These are phyloP conservation scores for Chalciporus piperatus DNA, from an alignment of 768 basidiomycete species.

Conservation along the genomic window DNA sequence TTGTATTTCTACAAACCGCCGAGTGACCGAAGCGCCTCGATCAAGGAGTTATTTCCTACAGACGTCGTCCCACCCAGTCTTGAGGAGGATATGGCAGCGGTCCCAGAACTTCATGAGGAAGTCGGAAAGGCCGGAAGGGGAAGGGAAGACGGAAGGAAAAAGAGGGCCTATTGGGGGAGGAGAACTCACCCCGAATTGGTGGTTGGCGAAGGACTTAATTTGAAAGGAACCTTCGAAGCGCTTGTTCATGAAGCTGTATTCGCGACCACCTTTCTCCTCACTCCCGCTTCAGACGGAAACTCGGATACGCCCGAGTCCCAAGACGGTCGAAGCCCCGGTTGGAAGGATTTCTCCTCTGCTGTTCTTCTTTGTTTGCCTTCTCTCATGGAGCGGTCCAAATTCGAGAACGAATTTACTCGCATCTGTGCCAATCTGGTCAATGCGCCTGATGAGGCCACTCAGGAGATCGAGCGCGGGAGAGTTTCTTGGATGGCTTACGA, in stretches of 20 bases:
- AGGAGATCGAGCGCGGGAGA: constrained; percentile 39
- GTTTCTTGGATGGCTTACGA: constrained; percentile 65
- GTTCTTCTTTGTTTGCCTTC: constrained; percentile 60
- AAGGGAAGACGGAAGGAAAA: constrained; percentile 46
- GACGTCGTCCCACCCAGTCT: constrained; percentile 53
- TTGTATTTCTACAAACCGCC: constrained; percentile 86
- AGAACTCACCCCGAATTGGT: constrained; percentile 69
- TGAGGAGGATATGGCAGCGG: constrained; percentile 42
- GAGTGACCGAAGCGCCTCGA: constrained; percentile 55
- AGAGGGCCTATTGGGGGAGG: constrained; percentile 76
- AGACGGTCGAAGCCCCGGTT: constrained; percentile 34
- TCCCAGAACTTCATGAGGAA: constrained; percentile 28
- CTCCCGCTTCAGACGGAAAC: constrained; percentile 15
- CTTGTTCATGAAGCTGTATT: constrained; percentile 81
- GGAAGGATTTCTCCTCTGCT: constrained; percentile 64
- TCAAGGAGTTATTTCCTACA: constrained; percentile 75
- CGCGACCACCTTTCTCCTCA: constrained; percentile 56
- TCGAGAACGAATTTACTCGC: constrained; percentile 69
- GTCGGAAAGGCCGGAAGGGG: constrained; percentile 29
- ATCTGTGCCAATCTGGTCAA: constrained; percentile 64
- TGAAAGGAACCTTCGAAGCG: constrained; percentile 74
- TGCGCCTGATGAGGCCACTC: constrained; percentile 45
- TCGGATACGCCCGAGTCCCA: constrained; percentile 14
- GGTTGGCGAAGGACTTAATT: constrained; percentile 40
- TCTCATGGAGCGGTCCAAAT: constrained; percentile 49